Conservation (phyloP, 768 basidiomycete species). For the Mycena leptocephala region DNA sequence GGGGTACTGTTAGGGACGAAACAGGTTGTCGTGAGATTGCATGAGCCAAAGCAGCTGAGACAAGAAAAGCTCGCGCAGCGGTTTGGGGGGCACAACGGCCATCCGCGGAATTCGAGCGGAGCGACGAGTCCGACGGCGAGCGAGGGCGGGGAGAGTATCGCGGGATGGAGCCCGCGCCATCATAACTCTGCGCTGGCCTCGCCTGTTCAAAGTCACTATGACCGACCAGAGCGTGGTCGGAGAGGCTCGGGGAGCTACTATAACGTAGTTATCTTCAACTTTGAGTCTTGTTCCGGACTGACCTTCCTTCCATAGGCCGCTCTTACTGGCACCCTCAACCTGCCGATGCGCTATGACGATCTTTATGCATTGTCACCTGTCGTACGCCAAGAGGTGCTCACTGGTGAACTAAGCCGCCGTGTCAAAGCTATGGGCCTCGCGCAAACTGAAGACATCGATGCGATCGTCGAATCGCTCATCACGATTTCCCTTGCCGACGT, state of each 20-base stretch:
- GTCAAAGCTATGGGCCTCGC: conserved; percentile 73
- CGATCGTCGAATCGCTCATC: conserved; percentile 82
- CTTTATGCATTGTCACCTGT: conserved; percentile 88
- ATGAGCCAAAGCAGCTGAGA: conserved; percentile 93
- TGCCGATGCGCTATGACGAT: conserved; percentile 92
- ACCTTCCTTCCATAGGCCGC: conserved; percentile 71
- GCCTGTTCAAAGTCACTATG: conserved; percentile 67
- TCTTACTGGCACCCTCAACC: conserved; percentile 81
- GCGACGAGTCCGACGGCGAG: conserved; percentile 90
- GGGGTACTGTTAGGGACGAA: conserved; percentile 80
- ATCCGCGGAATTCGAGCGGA: conserved; percentile 86
- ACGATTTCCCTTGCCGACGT: conserved; percentile 82
- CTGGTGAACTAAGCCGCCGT: conserved; percentile 86
- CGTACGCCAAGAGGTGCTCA: conserved; percentile 88
- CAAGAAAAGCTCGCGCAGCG: conserved; percentile 91
- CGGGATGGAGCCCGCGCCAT: conserved; percentile 83
- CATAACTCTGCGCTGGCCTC: conserved; percentile 69
- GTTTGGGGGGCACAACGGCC: conserved; percentile 82
- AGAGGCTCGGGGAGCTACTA: conserved; percentile 92
- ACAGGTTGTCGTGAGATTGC: conserved; percentile 88
- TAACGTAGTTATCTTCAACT: conserved; percentile 65
- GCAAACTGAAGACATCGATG: conserved; percentile 69
- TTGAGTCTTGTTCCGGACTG: conserved; percentile 22
- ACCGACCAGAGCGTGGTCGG: conserved; percentile 77
- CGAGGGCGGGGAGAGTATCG: conserved; percentile 85